phyloP scores from a whole-genome alignment of 116 monocot genomes.

The Posidonia oceanica region DNA sequence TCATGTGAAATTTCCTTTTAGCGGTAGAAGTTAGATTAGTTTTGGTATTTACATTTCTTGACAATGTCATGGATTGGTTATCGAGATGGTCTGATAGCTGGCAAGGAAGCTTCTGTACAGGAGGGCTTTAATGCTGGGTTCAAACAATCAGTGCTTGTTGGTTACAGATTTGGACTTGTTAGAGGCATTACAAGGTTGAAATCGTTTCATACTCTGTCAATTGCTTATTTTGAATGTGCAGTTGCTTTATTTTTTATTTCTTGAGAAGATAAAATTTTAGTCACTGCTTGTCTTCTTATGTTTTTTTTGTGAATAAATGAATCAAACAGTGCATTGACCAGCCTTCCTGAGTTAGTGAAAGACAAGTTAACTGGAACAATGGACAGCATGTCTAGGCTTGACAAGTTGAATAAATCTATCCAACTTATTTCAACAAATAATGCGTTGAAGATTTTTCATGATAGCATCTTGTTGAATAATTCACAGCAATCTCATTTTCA shows the following conservation, averaged over 20 bases:
- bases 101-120: constrained; percentile 67
- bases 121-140: constrained; percentile 73
- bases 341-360: constrained; percentile 38
- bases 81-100: constrained; percentile 61
- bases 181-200: constrained; percentile 60
- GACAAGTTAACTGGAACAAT: constrained; percentile 28
- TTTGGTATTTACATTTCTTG: constrained; percentile 6
- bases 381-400: constrained; percentile 24
- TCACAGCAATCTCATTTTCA: background rate
- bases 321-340: constrained; percentile 28
- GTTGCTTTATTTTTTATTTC: background rate
- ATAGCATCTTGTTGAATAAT: constrained; percentile 11
- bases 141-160: constrained; percentile 43
- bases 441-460: constrained; percentile 36
- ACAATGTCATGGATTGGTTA: constrained; percentile 55
- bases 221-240: background rate
- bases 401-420: constrained; percentile 24
- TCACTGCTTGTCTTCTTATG: too few relatives aligned
- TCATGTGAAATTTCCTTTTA: background rate
- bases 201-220: background rate
- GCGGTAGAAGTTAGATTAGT: background rate
- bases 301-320: background rate
- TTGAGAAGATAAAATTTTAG: background rate
- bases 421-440: constrained; percentile 46
- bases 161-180: constrained; percentile 61